phyloP scores from a whole-genome alignment of 202 grass and related monocot species.

The Panicum virgatum region DNA sequence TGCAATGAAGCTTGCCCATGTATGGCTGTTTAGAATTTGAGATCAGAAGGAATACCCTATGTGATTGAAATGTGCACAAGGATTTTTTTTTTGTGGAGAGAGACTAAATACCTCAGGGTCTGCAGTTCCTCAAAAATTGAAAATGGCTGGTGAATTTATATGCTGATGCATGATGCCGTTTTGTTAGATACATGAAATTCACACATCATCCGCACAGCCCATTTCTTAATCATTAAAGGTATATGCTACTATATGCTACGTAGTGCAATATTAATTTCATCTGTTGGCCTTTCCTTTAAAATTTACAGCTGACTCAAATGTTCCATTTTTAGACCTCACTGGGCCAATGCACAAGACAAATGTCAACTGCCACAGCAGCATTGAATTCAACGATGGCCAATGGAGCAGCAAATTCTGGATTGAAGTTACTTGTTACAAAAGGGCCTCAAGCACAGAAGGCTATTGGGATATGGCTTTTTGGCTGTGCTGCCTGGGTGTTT shows the following conservation, averaged over 20 bases:
- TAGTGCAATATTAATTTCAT: neutral
- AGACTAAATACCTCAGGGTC: neutral
- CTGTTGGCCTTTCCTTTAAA: neutral
- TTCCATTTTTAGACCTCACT: slow-evolving; percentile 38
- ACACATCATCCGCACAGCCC: neutral
- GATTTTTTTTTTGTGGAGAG: neutral
- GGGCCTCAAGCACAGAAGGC: slow-evolving; percentile 75
- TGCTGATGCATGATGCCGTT: neutral
- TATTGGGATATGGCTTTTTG: slow-evolving; percentile 91
- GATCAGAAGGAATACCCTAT: neutral
- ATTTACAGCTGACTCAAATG: neutral
- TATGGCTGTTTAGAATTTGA: neutral
- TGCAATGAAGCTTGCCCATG: neutral
- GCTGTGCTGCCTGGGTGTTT: slow-evolving; percentile 95
- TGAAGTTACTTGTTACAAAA: slow-evolving; percentile 79
- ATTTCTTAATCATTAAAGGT: neutral
- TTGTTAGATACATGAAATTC: neutral
- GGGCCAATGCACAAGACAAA: slow-evolving; percentile 60
- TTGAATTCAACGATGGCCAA: slow-evolving; percentile 41
- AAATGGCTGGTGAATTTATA: neutral
- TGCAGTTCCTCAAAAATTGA: neutral
- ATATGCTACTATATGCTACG: too few relatives aligned
- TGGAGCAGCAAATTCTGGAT: slow-evolving; percentile 57
- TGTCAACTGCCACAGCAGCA: slow-evolving; percentile 54
- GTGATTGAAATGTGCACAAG: neutral